A percentile compares a stretch with the other conserved stretches of the same genome.
Conservation (phyloP, 2,329 filamentous ascomycete species). For the Elsinoe batatas region DNA sequence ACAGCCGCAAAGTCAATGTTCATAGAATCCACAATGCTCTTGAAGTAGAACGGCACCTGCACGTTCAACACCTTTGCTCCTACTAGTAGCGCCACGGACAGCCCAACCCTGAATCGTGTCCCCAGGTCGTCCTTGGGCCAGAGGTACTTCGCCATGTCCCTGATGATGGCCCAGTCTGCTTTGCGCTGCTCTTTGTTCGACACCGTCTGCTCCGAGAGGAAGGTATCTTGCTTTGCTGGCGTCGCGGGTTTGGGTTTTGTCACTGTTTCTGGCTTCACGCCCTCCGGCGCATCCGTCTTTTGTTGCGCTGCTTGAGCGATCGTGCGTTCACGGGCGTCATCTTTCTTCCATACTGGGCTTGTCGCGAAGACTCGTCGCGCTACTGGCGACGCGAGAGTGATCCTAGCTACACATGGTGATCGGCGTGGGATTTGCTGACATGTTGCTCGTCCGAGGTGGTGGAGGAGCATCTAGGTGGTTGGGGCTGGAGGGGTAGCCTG, state of each 20-base stretch:
- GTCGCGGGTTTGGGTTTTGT: constrained; percentile 24
- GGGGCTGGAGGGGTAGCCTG: background rate
- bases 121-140: constrained; percentile 84
- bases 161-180: constrained; percentile 97
- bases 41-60: constrained; percentile 98
- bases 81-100: constrained; percentile 74
- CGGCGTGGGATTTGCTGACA: background rate
- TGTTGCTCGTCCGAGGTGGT: constrained; percentile 5
- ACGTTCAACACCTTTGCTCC: constrained; percentile 93
- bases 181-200: constrained; percentile 81
- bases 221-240: constrained; percentile 39
- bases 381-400: background rate
- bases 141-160: constrained; percentile 90
- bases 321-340: constrained; percentile 26
- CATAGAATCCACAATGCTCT: constrained; percentile 94
- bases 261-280: constrained; percentile 28
- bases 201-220: constrained; percentile 55
- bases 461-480: constrained; percentile 12
- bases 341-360: constrained; percentile 35
- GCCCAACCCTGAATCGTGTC: constrained; percentile 72
- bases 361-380: constrained; percentile 34
- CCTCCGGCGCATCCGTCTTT: constrained; percentile 23
- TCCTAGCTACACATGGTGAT: constrained; percentile 1
- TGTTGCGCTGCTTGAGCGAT: constrained; percentile 19
- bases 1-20: constrained; percentile 83